Evolutionary conservation across 768 basidiomycete species (phyloP).

Genomic region (Crepidotus variabilis): DNA sequence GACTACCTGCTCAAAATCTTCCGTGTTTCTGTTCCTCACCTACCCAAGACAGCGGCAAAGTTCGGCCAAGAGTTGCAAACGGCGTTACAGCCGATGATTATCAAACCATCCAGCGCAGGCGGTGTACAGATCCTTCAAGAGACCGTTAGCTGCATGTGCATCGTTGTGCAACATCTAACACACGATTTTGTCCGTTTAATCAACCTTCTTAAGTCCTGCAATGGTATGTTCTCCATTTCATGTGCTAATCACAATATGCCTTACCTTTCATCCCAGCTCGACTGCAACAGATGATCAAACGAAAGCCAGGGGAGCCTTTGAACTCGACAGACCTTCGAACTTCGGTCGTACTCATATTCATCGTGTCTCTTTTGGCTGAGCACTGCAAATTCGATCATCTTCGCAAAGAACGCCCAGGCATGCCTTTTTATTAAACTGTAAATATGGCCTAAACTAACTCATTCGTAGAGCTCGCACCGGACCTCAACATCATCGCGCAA

Average conservation of each 20-base stretch:
- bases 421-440: constrained; percentile 17
- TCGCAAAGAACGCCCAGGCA: constrained; percentile 57
- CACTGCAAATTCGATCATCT: constrained; percentile 85
- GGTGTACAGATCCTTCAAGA: constrained; percentile 84
- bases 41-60: constrained; percentile 86
- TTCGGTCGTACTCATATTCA: constrained; percentile 73
- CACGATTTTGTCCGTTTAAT: constrained; percentile 80
- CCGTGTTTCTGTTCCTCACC: constrained; percentile 74
- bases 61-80: constrained; percentile 85
- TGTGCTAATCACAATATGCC: not conserved
- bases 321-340: constrained; percentile 47
- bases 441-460: not conserved
- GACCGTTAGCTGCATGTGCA: constrained; percentile 88
- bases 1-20: constrained; percentile 91
- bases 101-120: constrained; percentile 71
- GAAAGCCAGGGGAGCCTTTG: constrained; percentile 34
- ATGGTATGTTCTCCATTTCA: constrained; percentile 41
- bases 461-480: constrained; percentile 47
- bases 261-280: constrained; percentile 40
- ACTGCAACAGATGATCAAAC: constrained; percentile 52
- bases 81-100: constrained; percentile 85
- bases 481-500: constrained; percentile 56
- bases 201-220: constrained; percentile 81
- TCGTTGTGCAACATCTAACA: constrained; percentile 79
- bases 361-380: constrained; percentile 82